Evolutionary conservation across 495 filamentous ascomycete species (phyloP), one percentile per base, ranked within the genome.

Genomic region (Trichoderma orchidacearum): DNA sequence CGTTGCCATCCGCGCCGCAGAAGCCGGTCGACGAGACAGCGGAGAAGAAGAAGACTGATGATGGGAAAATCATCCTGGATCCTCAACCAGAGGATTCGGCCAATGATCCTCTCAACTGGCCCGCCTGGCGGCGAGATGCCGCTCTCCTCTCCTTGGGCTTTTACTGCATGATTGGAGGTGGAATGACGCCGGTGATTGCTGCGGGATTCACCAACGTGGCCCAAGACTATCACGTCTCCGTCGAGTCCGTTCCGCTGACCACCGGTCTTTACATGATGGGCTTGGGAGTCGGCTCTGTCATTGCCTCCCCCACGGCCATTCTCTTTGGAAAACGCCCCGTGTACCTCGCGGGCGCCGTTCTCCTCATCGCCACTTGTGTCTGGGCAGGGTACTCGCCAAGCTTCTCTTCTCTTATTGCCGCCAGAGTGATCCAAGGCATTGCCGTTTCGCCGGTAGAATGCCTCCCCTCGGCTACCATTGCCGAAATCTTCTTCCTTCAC

Each of bases 261-360:
- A 96, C 93, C 1, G 93, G 93, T 0, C 70, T 98, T 13, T 96
- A 89, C 67, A 98, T 98, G 93, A 75, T 95, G 80, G 93, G 93
- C 2, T 74, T 96, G 23, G 93, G 92, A 2, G 57, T 96, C 1
- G 92, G 92, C 5, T 90, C 82, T 18, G 80, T 95, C 12, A 63
- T 96, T 48, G 82, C 85, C 63, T 92, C 87, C 3, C 93, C 93
- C 4, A 96, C 93, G 0, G 93, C 93, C 9, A 96, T 96, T 58
- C 66, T 96, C 0, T 95, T 72, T 58, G 93, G 93, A 0, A 96
- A 96, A 65, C 80, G 93, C 11, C 91, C 91, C 0, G 89, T 98
- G 0, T 98, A 98, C 65, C 80, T 98, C 11, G 74, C 83, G 30
- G 82, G 90, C 2, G 81, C 86, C 0, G 69, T 86, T 5, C 66